Evolutionary conservation across 2,329 filamentous ascomycete species (phyloP).

Genomic region (Plenodomus tracheiphilus): DNA sequence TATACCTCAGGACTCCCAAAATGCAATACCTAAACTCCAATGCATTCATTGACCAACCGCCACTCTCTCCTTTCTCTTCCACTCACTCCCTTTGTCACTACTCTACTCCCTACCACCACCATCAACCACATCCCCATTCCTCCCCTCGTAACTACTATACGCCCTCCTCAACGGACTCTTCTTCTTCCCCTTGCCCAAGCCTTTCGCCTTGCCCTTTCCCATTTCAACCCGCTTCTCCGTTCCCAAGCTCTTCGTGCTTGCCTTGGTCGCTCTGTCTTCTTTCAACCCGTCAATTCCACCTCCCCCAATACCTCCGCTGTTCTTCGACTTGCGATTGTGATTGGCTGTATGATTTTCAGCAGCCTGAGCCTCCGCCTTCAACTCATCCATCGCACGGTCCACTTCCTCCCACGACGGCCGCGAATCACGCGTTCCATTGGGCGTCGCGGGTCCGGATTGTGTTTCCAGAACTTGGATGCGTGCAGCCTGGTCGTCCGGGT

Average conservation of each 20-base stretch:
- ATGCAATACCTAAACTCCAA: background rate
- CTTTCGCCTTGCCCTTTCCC: slow-evolving; percentile 2
- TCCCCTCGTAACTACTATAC: slow-evolving; percentile 34
- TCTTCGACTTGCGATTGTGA: too few relatives aligned
- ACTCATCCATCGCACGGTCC: slow-evolving; percentile 36
- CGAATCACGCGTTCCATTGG: slow-evolving; percentile 46
- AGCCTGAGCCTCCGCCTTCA: slow-evolving; percentile 34
- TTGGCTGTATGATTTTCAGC: too few relatives aligned
- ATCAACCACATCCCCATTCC: background rate
- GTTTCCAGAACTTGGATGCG: slow-evolving; percentile 41
- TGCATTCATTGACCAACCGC: too few relatives aligned
- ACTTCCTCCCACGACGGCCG: slow-evolving; percentile 44
- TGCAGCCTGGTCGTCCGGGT: slow-evolving; percentile 29
- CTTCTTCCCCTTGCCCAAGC: slow-evolving; percentile 12
- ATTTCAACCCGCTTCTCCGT: slow-evolving; percentile 9
- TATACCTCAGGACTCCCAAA: too few relatives aligned
- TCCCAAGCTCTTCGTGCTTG: slow-evolving; percentile 2
- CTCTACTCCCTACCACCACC: background rate
- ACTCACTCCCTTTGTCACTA: too few relatives aligned
- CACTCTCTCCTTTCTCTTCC: too few relatives aligned
- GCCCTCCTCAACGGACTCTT: slow-evolving; percentile 36
- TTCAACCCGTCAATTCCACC: background rate
- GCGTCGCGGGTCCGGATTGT: slow-evolving; percentile 50
- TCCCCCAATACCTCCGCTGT: too few relatives aligned
- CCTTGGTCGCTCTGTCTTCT: background rate